Conservation (phyloP, 192 early-diverging fungal species). For the Podila clonocystis region DNA sequence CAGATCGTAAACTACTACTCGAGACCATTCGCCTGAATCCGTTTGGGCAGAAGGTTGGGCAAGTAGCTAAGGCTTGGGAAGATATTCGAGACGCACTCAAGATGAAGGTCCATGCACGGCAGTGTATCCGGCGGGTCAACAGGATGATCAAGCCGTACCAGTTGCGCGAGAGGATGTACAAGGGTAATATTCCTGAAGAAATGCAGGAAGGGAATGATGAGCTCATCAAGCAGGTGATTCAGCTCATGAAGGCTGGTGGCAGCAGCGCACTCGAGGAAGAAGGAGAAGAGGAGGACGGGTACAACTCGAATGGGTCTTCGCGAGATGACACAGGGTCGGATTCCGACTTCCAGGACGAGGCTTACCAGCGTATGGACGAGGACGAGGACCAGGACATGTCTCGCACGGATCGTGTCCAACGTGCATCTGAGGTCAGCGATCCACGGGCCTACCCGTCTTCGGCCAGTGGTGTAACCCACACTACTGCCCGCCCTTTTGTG, state of each 20-base stretch:
- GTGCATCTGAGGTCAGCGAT: too few relatives aligned
- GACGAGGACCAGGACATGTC: background rate
- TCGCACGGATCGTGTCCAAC: background rate
- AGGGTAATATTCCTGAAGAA: constrained; percentile 37
- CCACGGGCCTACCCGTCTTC: too few relatives aligned
- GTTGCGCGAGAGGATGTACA: constrained; percentile 41
- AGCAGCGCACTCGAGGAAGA: constrained; percentile 4
- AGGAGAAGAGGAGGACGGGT: constrained; percentile 19
- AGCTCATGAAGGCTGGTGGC: constrained; percentile 28
- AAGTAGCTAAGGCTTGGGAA: constrained; percentile 48
- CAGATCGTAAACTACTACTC: constrained; percentile 23
- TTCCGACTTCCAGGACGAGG: constrained; percentile 20
- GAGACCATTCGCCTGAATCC: constrained; percentile 41
- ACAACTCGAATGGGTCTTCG: constrained; percentile 19
- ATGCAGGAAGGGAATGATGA: constrained; percentile 42
- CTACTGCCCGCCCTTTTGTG: too few relatives aligned
- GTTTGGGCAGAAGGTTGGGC: constrained; percentile 43
- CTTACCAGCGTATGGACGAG: background rate
- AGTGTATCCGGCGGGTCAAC: constrained; percentile 45
- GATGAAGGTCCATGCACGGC: constrained; percentile 46
- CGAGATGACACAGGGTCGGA: constrained; percentile 27
- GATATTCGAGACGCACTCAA: constrained; percentile 36
- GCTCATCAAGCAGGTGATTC: constrained; percentile 43
- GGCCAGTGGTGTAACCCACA: too few relatives aligned
- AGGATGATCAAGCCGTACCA: constrained; percentile 43